Evolutionary conservation across 2,329 filamentous ascomycete species (phyloP).

Genomic region (Pestalotiopsis sp.): DNA sequence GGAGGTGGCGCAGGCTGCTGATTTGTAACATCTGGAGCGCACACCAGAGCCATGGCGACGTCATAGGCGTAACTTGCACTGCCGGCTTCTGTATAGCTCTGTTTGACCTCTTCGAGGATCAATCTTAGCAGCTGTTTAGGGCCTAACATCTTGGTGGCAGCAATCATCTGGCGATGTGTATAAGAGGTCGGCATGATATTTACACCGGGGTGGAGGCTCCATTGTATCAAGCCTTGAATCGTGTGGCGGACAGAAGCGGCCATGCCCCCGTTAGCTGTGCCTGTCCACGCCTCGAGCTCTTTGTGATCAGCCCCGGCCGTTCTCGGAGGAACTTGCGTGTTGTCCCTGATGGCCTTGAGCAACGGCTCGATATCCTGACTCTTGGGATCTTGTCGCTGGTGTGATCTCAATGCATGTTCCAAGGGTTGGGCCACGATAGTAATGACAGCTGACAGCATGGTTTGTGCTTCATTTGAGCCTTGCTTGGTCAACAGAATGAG

Average conservation of each 20-base stretch:
- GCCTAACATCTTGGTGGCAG: slow-evolving; percentile 62
- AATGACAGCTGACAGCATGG: slow-evolving; percentile 72
- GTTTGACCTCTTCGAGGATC: slow-evolving; percentile 69
- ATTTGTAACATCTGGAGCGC: slow-evolving; percentile 63
- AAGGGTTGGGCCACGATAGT: slow-evolving; percentile 72
- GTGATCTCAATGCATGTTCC: slow-evolving; percentile 66
- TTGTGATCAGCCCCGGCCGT: slow-evolving; percentile 64
- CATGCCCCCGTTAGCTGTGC: slow-evolving; percentile 57
- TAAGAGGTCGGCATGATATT: slow-evolving; percentile 66
- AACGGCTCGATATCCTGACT: slow-evolving; percentile 73
- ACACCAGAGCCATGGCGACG: slow-evolving; percentile 69
- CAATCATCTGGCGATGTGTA: slow-evolving; percentile 71
- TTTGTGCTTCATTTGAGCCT: slow-evolving; percentile 70
- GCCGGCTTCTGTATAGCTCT: slow-evolving; percentile 57
- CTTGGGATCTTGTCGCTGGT: slow-evolving; percentile 68
- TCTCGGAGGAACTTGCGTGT: slow-evolving; percentile 59
- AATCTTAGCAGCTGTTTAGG: slow-evolving; percentile 61
- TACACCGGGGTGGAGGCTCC: slow-evolving; percentile 61
- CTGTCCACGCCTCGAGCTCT: slow-evolving; percentile 71
- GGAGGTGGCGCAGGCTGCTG: slow-evolving; percentile 36
- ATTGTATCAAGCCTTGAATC: slow-evolving; percentile 65
- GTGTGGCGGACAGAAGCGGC: slow-evolving; percentile 60
- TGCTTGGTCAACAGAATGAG: slow-evolving; percentile 72
- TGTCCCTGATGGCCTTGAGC: slow-evolving; percentile 65
- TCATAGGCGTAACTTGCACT: slow-evolving; percentile 68